Base-by-base conservation (phyloP, 2,329 filamentous ascomycete genomes). In the Ophiostoma angusticollis region DNA sequence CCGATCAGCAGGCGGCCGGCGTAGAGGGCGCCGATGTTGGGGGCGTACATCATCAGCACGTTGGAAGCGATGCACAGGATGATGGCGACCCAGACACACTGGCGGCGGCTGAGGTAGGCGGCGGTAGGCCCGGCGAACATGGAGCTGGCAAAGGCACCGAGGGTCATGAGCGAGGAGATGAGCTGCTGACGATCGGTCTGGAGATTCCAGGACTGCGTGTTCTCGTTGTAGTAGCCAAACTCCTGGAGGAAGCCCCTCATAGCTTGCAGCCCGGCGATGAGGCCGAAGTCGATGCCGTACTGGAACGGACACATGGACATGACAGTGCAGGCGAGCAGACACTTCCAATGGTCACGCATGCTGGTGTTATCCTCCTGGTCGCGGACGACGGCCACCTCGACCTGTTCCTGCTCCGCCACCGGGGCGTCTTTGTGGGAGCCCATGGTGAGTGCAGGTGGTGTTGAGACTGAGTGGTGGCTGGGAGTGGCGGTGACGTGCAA, bases 21-120 rank as follows among this genome's bases (percentile, higher is more conserved):
- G 41, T 76, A 74, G 5, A 76, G 62, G 1, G 62, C 67, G 13
- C 60, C 67, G 27, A 76, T 71, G 40, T 58, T 52, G 6, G 59
- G 62, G 0, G 68, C 72, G 3, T 64, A 60, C 68, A 74, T 74
- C 70, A 74, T 74, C 48, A 74, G 60, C 14, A 72, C 56, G 45
- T 73, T 73, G 13, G 69, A 58, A 4, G 68, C 53, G 44, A 58
- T 61, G 45, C 68, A 71, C 8, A 68, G 52, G 1, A 65, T n/a
- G 40, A 65, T 67, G 2, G 68, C 69, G 4, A 60, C 43, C 63
- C 63, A 66, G 7, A 67, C 54, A 21, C 58, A 60, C 18, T 58
- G 44, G 23, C 56, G 59, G 6, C 58, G 46, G 44, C 51, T 47
- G 47, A 63, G 11, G 43, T 49, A 47, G 1, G 49, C 46, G 0